phyloP scores from a whole-genome alignment of 352 stramenopile species.

The Pythium coloratum region DNA sequence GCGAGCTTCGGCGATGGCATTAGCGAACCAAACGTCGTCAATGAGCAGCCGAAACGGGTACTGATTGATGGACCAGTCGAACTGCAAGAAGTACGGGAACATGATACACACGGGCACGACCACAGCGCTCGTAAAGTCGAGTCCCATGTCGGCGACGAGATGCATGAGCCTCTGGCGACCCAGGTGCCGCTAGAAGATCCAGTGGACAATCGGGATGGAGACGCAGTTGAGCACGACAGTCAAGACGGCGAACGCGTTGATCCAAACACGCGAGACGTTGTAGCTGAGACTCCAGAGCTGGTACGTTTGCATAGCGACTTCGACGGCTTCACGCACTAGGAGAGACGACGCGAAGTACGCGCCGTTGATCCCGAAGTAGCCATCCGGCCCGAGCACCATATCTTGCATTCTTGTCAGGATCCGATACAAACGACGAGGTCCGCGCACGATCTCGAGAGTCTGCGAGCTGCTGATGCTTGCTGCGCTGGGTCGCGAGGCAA shows the following conservation, averaged over 20 bases:
- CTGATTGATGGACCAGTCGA: slow-evolving; percentile 1
- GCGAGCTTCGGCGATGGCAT: slow-evolving; percentile 12
- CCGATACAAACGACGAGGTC: not conserved
- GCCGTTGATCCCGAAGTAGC: slow-evolving; percentile 25
- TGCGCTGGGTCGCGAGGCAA: not conserved
- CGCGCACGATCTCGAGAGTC: not conserved
- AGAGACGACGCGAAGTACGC: slow-evolving; percentile 10
- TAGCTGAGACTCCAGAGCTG: too few relatives aligned
- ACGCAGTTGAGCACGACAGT: too few relatives aligned
- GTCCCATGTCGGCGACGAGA: not conserved
- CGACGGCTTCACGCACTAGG: slow-evolving; percentile 16
- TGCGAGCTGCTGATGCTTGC: not conserved
- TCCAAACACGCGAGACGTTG: too few relatives aligned
- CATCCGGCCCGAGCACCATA: slow-evolving; percentile 19
- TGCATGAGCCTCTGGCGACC: too few relatives aligned
- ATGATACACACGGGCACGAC: slow-evolving; percentile 16
- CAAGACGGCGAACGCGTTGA: too few relatives aligned
- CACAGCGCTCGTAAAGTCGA: slow-evolving; percentile 12
- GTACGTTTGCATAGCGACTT: slow-evolving; percentile 29
- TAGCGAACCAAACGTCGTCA: slow-evolving; percentile 19
- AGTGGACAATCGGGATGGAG: too few relatives aligned
- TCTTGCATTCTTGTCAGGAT: not conserved
- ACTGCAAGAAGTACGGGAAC: not conserved
- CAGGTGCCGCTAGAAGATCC: too few relatives aligned
- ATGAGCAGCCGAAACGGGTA: slow-evolving; percentile 3